phyloP scores from a whole-genome alignment of 148 eudicot genomes.

The Camellia lanceoleosa region DNA sequence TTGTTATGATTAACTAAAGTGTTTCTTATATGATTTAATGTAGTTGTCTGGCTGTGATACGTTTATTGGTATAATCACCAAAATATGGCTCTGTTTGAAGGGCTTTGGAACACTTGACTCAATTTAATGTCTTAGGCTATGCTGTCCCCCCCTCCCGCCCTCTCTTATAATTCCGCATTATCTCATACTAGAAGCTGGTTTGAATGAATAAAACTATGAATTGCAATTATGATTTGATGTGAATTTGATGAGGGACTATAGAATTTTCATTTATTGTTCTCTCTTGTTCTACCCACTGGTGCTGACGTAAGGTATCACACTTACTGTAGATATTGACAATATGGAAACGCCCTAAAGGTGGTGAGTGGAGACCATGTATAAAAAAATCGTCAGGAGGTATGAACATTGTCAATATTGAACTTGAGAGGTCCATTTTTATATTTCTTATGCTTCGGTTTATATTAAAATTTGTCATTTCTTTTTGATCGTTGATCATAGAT shows the following conservation, averaged over 20 bases:
- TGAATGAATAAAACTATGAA: neutral
- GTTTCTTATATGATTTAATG: neutral
- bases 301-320: constrained; percentile 18
- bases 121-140: neutral
- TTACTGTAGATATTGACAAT: constrained; percentile 71
- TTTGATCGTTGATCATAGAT: neutral
- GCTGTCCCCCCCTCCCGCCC: no score
- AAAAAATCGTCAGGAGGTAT: constrained; percentile 77
- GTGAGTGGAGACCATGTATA: constrained; percentile 90
- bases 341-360: constrained; percentile 90
- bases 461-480: neutral
- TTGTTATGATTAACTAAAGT: neutral
- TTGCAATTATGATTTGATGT: neutral
- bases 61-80: neutral
- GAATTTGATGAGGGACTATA: neutral
- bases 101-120: neutral
- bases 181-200: neutral
- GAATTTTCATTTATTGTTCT: neutral
- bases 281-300: constrained; percentile 3
- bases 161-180: neutral
- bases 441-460: constrained; percentile 14
- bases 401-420: constrained; percentile 13
- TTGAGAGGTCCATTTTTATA: neutral
- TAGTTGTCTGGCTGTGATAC: neutral
- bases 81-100: neutral